Evolutionary conservation across 2,329 filamentous ascomycete species (phyloP).

Genomic region (Drechslerella stenobrocha): DNA sequence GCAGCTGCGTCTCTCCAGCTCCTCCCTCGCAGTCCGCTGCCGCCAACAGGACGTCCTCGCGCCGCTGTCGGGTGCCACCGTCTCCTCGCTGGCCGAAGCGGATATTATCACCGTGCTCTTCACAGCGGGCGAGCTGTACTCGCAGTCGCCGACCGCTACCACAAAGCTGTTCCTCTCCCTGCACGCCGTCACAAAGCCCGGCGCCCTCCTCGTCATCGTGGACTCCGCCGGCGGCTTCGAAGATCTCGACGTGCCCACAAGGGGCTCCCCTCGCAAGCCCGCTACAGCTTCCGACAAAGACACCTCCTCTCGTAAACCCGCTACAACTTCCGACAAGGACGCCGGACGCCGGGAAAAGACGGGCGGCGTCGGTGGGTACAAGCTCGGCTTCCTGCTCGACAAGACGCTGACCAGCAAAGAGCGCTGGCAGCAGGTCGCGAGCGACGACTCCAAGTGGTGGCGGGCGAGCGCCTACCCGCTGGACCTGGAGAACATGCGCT

Average conservation of each 20-base stretch:
- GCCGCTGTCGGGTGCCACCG: constrained; percentile 29
- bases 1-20: constrained; percentile 58
- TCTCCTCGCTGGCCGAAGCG: constrained; percentile 52
- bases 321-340: no score
- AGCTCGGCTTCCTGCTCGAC: constrained; percentile 41
- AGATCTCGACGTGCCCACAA: constrained; percentile 32
- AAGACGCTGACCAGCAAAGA: constrained; percentile 27
- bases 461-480: constrained; percentile 29
- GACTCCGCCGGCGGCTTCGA: constrained; percentile 47
- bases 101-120: constrained; percentile 81
- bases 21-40: constrained; percentile 58
- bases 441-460: constrained; percentile 44
- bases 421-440: constrained; percentile 19
- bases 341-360: neutral
- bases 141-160: constrained; percentile 71
- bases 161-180: constrained; percentile 74
- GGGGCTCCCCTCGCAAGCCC: constrained; percentile 1
- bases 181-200: constrained; percentile 36
- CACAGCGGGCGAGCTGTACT: constrained; percentile 93
- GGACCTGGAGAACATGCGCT: constrained; percentile 44
- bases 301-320: neutral
- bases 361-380: constrained; percentile 26
- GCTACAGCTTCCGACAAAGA: no score
- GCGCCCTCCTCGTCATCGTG: constrained; percentile 27
- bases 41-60: constrained; percentile 60